Conservation (phyloP, 176 grass and related monocot species). For the Oryza glumipatula region DNA sequence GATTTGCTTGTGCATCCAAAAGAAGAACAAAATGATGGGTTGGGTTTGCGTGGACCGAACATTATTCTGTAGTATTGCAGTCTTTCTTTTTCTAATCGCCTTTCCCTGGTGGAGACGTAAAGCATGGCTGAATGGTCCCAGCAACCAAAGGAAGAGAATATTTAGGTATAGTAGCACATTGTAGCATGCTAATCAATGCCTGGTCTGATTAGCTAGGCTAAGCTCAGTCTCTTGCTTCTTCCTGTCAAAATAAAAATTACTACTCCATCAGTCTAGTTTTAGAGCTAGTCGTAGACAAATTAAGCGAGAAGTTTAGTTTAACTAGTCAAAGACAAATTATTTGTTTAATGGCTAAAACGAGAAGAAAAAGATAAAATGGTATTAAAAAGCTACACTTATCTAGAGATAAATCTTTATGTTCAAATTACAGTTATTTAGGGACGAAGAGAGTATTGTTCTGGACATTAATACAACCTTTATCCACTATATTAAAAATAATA, state of each 20-base stretch:
- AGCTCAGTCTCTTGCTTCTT: not conserved
- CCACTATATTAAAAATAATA: too few relatives aligned
- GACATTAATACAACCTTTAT: not conserved
- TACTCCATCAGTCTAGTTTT: too few relatives aligned
- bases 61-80: not conserved
- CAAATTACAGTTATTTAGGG: too few relatives aligned
- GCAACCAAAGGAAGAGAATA: conserved; percentile 3
- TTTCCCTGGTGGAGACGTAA: conserved; percentile 34
- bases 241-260: not conserved
- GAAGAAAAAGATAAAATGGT: too few relatives aligned
- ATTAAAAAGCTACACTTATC: too few relatives aligned
- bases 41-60: not conserved
- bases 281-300: too few relatives aligned
- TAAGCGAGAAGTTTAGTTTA: too few relatives aligned
- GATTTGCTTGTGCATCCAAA: not conserved
- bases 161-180: not conserved
- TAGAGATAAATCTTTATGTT: too few relatives aligned
- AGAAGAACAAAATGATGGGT: conserved; percentile 13
- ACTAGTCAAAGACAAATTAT: too few relatives aligned
- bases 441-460: too few relatives aligned
- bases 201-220: not conserved
- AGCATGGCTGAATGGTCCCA: conserved; percentile 28
- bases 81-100: not conserved
- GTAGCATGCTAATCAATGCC: not conserved
- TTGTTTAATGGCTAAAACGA: too few relatives aligned